phyloP scores from a whole-genome alignment of 257 asterid species.

The Salvia miltiorrhiza region DNA sequence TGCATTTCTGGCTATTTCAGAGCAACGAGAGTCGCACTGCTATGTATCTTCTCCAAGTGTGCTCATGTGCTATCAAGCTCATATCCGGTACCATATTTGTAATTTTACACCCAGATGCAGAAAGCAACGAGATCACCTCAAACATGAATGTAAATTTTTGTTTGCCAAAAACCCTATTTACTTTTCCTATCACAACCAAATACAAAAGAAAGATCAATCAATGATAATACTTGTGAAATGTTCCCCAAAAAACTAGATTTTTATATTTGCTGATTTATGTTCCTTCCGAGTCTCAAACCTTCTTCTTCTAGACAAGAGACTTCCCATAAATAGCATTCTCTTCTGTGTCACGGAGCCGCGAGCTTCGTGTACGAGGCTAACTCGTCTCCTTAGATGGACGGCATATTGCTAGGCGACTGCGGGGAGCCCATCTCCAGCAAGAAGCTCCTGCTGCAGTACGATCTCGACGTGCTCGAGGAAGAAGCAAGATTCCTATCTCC shows the following conservation, averaged over 20 bases:
- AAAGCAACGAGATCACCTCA: background rate
- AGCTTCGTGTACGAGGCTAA: background rate
- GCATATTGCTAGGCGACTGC: conserved; percentile 53
- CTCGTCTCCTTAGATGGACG: conserved; percentile 34
- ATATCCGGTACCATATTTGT: background rate
- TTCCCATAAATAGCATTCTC: background rate
- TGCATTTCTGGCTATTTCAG: background rate
- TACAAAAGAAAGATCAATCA: background rate
- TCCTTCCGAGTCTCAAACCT: background rate
- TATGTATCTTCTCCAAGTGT: background rate
- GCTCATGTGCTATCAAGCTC: too few relatives aligned
- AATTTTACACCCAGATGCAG: background rate
- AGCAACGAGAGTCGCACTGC: background rate
- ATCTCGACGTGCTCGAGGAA: conserved; percentile 86
- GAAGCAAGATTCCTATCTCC: conserved; percentile 80
- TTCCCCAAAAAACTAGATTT: background rate
- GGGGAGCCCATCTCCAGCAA: conserved; percentile 72
- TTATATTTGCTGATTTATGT: background rate
- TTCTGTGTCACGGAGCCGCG: background rate
- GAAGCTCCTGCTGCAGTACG: conserved; percentile 79
- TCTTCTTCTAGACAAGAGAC: background rate
- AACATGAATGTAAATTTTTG: background rate
- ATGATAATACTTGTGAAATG: background rate
- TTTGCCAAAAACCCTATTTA: background rate
- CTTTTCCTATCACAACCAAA: conserved; percentile 11